Evolutionary conservation across 192 early-diverging fungal species (phyloP).

Genomic region (Backusella luteola): DNA sequence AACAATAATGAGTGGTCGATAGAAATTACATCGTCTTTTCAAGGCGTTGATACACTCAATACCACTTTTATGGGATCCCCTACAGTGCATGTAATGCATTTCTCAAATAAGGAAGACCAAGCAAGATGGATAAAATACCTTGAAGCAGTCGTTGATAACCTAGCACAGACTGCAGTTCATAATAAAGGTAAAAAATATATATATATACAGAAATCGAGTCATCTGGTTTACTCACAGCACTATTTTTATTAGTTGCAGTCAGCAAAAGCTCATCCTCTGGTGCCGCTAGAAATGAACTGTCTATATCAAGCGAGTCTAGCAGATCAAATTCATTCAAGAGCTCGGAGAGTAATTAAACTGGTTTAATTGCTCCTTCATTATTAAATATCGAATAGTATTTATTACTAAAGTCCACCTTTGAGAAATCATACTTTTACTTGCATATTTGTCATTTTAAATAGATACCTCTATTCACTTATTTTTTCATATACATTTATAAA

Average conservation of each 20-base stretch:
- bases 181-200: constrained; percentile 19
- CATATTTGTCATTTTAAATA: neutral
- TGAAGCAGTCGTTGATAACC: constrained; percentile 13
- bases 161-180: constrained; percentile 1
- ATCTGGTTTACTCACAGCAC: neutral
- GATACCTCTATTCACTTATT: neutral
- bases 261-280: neutral
- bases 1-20: neutral
- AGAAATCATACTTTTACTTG: neutral
- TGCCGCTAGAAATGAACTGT: neutral
- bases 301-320: constrained; percentile 5
- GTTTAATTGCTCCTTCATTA: neutral
- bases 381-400: neutral
- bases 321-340: neutral
- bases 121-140: constrained; percentile 17
- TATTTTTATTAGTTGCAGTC: neutral
- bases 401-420: neutral
- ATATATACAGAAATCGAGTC: neutral
- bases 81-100: constrained; percentile 13
- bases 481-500: neutral
- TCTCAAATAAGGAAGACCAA: constrained; percentile 13
- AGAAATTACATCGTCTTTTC: constrained; percentile 14
- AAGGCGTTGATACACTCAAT: constrained; percentile 20
- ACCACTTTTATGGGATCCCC: constrained; percentile 24
- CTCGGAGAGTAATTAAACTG: neutral